phyloP scores from a whole-genome alignment of 2,329 filamentous ascomycete species.

The Trichoderma koningii region DNA sequence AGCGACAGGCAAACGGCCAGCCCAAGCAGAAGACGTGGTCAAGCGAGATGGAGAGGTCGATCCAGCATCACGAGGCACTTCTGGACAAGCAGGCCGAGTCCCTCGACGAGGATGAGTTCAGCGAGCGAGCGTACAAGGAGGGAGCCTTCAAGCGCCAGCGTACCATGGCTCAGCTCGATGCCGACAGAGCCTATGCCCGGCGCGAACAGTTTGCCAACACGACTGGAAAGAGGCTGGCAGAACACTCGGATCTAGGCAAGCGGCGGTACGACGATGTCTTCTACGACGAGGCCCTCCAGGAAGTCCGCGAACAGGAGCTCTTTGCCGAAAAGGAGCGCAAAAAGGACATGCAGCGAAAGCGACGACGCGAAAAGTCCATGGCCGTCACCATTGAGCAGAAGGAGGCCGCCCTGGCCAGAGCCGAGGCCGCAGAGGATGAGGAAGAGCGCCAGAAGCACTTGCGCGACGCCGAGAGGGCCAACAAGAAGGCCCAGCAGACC shows the following conservation, averaged over 20 bases:
- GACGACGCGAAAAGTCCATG: constrained; percentile 93
- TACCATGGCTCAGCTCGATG: constrained; percentile 65
- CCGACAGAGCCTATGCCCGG: constrained; percentile 63
- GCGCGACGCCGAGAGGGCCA: constrained; percentile 83
- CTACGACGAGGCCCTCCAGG: constrained; percentile 77
- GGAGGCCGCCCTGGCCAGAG: constrained; percentile 76
- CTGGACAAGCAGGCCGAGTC: constrained; percentile 52
- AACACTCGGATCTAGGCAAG: constrained; percentile 71
- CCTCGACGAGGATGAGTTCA: constrained; percentile 47
- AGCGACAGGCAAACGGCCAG: constrained; percentile 62
- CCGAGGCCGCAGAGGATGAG: constrained; percentile 77
- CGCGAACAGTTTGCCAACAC: constrained; percentile 60
- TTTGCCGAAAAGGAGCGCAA: constrained; percentile 97
- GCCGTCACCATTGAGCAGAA: constrained; percentile 90
- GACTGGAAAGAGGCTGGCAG: constrained; percentile 63
- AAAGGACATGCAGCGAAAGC: constrained; percentile 99
- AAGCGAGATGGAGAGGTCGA: constrained; percentile 49
- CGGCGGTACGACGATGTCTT: constrained; percentile 75
- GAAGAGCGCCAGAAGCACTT: constrained; percentile 78
- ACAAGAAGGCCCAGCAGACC: constrained; percentile 90
- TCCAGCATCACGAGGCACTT: constrained; percentile 43
- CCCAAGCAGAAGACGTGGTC: constrained; percentile 62
- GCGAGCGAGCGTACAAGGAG: constrained; percentile 55
- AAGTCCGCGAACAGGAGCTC: constrained; percentile 87
- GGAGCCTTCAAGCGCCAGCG: constrained; percentile 66